phyloP scores from a whole-genome alignment of 2,329 filamentous ascomycete species.

The Hypoxylon sp. region DNA sequence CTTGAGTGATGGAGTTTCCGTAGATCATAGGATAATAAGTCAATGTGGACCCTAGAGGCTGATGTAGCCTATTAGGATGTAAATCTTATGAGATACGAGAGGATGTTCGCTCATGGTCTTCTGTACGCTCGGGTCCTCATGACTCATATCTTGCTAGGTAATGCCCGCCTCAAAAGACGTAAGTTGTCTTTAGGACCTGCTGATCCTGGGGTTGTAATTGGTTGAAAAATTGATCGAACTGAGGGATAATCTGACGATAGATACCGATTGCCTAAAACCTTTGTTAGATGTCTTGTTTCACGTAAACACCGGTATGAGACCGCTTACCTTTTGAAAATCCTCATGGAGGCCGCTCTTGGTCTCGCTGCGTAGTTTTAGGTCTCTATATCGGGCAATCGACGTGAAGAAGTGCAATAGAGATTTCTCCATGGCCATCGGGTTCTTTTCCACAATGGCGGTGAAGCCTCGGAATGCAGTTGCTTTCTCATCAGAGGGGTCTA shows the following conservation, averaged over 20 bases:
- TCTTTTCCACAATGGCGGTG: constrained; percentile 84
- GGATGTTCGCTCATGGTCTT: constrained; percentile 12
- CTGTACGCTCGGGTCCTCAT: constrained; percentile 6
- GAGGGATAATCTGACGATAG: constrained; percentile 73
- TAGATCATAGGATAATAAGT: constrained; percentile 21
- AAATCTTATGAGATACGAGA: constrained; percentile 9
- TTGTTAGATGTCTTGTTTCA: constrained; percentile 32
- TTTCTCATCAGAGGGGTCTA: constrained; percentile 93
- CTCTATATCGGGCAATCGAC: constrained; percentile 83
- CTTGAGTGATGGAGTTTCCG: constrained; percentile 19
- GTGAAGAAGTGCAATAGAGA: constrained; percentile 86
- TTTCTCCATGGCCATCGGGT: constrained; percentile 93
- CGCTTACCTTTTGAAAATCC: constrained; percentile 81
- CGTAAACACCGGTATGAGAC: background rate
- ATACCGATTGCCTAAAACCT: constrained; percentile 64
- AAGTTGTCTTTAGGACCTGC: constrained; percentile 64
- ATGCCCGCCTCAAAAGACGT: constrained; percentile 58
- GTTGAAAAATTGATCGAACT: constrained; percentile 69
- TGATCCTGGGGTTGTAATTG: constrained; percentile 67
- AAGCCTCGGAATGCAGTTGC: constrained; percentile 94
- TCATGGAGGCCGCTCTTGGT: constrained; percentile 76
- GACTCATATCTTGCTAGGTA: constrained; percentile 9
- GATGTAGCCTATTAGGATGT: constrained; percentile 12
- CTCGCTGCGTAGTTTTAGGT: constrained; percentile 72
- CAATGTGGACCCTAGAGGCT: constrained; percentile 13